Percentiles rank a stretch among this genome's conserved stretches.
Evolutionary conservation across 1,284 basidiomycete genomes (phyloP).

Genomic region (Trametes versicolor): DNA sequence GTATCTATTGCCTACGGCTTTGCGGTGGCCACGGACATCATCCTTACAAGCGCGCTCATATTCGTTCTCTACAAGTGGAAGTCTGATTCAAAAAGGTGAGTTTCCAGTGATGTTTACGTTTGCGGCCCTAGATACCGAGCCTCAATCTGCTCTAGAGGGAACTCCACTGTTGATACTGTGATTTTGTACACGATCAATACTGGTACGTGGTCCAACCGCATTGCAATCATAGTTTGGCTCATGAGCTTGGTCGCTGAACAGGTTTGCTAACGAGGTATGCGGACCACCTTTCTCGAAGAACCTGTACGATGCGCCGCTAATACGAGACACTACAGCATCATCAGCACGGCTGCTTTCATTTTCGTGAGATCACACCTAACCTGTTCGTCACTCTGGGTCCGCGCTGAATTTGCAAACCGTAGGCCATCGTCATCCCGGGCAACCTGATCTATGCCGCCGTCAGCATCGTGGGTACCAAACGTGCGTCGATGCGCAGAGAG

Average conservation of each 20-base stretch:
- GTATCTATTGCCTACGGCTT: conserved; percentile 4
- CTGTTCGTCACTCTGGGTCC: background rate
- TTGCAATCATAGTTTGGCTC: background rate
- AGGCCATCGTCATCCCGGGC: background rate
- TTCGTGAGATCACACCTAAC: background rate
- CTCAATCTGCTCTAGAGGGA: background rate
- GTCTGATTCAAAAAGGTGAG: background rate
- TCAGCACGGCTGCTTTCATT: background rate
- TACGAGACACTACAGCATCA: background rate
- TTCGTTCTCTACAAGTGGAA: background rate
- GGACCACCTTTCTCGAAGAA: background rate
- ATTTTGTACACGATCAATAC: background rate
- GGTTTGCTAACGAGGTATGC: background rate
- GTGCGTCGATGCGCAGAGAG: background rate
- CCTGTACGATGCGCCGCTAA: background rate
- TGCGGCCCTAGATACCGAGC: too few species aligned
- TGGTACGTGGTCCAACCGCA: background rate
- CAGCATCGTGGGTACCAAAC: background rate
- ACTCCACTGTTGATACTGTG: background rate
- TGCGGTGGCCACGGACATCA: conserved; percentile 7
- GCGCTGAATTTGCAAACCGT: background rate
- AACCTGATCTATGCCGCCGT: background rate
- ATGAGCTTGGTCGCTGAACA: background rate
- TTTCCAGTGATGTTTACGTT: background rate
- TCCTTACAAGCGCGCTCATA: conserved; percentile 6